Evolutionary conservation across 176 grass and related monocot species (phyloP).

Genomic region (Hordeum vulgare): DNA sequence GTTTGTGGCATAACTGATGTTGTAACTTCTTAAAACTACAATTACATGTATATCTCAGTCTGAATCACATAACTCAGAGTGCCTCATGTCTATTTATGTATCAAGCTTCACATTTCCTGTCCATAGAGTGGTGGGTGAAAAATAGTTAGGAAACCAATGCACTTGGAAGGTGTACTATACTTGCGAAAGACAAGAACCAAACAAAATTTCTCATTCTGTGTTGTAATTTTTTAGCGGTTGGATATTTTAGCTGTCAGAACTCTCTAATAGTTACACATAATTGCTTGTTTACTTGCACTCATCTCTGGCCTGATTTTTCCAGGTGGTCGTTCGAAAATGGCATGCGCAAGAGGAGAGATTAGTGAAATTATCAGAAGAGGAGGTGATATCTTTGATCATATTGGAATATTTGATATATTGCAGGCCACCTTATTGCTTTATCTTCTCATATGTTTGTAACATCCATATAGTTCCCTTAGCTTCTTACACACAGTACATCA

Average conservation of each 20-base stretch:
- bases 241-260: background rate
- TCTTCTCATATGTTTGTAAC: background rate
- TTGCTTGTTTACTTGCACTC: background rate
- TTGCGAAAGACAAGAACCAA: background rate
- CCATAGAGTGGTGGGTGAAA: background rate
- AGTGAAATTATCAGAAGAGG: conserved; percentile 69
- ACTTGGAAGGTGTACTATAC: background rate
- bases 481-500: background rate
- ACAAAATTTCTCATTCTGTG: background rate
- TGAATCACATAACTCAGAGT: background rate
- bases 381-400: conserved; percentile 36
- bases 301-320: background rate
- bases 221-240: background rate
- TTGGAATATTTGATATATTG: background rate
- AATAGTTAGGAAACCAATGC: background rate
- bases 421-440: background rate
- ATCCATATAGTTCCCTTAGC: background rate
- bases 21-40: background rate
- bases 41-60: background rate
- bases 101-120: background rate
- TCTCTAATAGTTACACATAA: background rate
- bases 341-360: conserved; percentile 57
- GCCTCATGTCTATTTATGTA: background rate
- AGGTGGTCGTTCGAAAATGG: conserved; percentile 85
- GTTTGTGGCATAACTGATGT: background rate